Conservation (phyloP, 768 basidiomycete genomes). For the Russula sp. region DNA sequence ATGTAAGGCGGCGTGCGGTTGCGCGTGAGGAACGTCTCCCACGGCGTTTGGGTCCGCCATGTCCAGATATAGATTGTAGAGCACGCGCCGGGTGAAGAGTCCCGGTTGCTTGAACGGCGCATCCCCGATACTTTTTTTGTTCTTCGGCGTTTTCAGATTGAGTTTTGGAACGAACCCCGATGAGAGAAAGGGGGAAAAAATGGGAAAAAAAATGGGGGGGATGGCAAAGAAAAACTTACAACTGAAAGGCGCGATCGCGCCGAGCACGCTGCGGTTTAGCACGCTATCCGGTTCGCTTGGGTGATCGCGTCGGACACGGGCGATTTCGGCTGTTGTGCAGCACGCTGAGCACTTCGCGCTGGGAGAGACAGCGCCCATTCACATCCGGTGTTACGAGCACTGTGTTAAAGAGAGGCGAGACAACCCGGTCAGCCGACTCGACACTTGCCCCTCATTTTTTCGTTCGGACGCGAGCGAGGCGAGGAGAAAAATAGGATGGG, state of each 20-base stretch:
- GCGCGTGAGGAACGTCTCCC: slow-evolving; percentile 28
- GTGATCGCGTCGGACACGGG: slow-evolving; percentile 56
- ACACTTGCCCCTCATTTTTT: too few species aligned
- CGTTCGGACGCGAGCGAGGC: not conserved
- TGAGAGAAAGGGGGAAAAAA: not conserved
- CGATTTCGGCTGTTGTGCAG: slow-evolving; percentile 66
- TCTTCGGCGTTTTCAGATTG: not conserved
- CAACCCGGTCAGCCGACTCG: not conserved
- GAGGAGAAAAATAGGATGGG: too few species aligned
- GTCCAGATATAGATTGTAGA: slow-evolving; percentile 31
- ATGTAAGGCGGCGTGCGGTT: slow-evolving; percentile 43
- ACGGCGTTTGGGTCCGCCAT: slow-evolving; percentile 27
- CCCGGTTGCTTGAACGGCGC: slow-evolving; percentile 33
- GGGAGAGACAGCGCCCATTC: slow-evolving; percentile 39
- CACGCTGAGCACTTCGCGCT: slow-evolving; percentile 50
- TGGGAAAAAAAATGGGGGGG: not conserved
- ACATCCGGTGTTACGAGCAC: slow-evolving; percentile 39
- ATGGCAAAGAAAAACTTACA: slow-evolving; percentile 38
- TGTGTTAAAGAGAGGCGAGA: slow-evolving; percentile 1
- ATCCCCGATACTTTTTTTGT: slow-evolving; percentile 28
- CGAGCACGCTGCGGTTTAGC: slow-evolving; percentile 60
- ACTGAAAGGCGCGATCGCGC: slow-evolving; percentile 71
- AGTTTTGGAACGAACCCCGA: not conserved
- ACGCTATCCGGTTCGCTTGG: slow-evolving; percentile 66
- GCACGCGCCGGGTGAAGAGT: slow-evolving; percentile 28